Evolutionary conservation across 805 yeast genomes (phyloP), one percentile per base, ranked within the genome.

Genomic region (Phaffomyces opuntiae): DNA sequence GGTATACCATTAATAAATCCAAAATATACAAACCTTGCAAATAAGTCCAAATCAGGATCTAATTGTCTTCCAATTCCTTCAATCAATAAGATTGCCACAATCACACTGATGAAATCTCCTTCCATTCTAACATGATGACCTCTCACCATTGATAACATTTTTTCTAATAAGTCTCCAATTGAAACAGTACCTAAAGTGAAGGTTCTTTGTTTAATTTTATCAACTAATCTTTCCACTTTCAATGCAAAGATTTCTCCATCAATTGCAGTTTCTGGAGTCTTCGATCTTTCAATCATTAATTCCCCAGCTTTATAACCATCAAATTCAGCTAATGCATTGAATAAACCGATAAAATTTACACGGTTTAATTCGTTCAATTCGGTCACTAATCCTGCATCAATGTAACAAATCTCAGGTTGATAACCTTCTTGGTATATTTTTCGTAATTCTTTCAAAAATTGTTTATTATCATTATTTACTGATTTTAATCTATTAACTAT

Each of bases 61-160:
- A 93, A 71, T 64, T 85, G 96, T 60, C 98, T 74, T 19, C 99
- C 98, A 44, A 93, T 85, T 11, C 99, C 99, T 64, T 93, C 99
- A 47, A 93, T 68, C 45, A 93, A 70, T 45, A 93, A 67, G 24
- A 93, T 89, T 1, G 98, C 96, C 31, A 93, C 88, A n/a, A 93
- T 84, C 24, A 93, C 96, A 29, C 96, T 88, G 38, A 93, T 81
- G 60, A 93, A 93, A 64, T 93, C 99, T 7, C 96, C 95, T 60
- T 93, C 99, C 96, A 93, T 86, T 59, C 96, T 75, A 21, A 93
- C 99, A 64, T 93, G 99, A 63, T 93, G 99, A 11, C 72, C 69
- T 50, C 98, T 72, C 17, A 93, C 98, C 97, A 93, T 89, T 4
- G 81, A 72, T 48, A 93, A 72, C 73, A 91, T 90, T 57, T 81